Evolutionary conservation across 2,329 filamentous ascomycete genomes (phyloP), one percentile per base, ranked within the genome.

Genomic region (Cytospora chrysosperma): DNA sequence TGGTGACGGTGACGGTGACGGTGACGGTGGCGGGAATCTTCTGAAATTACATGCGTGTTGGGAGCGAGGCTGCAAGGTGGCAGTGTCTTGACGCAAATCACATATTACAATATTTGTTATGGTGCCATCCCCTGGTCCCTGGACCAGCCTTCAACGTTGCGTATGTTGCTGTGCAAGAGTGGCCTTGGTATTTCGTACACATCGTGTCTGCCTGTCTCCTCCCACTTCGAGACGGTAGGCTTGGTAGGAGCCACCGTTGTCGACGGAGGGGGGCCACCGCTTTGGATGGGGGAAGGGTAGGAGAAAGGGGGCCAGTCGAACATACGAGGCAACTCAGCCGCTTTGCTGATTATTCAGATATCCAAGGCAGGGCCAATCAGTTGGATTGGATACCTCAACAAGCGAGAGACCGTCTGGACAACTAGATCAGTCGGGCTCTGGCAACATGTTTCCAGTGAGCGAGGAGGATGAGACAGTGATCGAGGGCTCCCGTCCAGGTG

Each of bases 391-490:
- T 13, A n/a, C 8, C 4, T 12, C 10, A 19, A 30, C 57, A 54
- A 47, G 34, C 49, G 34, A 34, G 50, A 43, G 15, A 32, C 47
- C 56, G 28, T 21, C 4, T 4, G 9, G 21, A 21, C n/a, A n/a
- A n/a, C n/a, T n/a, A n/a, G n/a, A 28, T 30, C 32, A 30, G 49
- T 43, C 43, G 21, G 56, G 5, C n/a, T n/a, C 34, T 47, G 26
- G 50, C 58, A 54, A 28, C 4, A 9, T 26, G n/a, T 47, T 12
- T 26, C 58, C 50, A 49, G 27, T 27, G 21, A 28, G 51, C 47
- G 51, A 37, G 51, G 32, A 37, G 28, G 17, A 61, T 50, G 59
- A 61, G 59, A 61, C 59, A 61, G 21, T 61, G 59, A 61, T 61
- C 51, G 51, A 61, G 59, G 50, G 27, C 51, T 27, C 40, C n/a